These are phyloP conservation scores for Haplosporangium sp. DNA, from an alignment of 371 early-diverging fungal genomes.

Conservation along the genomic window DNA sequence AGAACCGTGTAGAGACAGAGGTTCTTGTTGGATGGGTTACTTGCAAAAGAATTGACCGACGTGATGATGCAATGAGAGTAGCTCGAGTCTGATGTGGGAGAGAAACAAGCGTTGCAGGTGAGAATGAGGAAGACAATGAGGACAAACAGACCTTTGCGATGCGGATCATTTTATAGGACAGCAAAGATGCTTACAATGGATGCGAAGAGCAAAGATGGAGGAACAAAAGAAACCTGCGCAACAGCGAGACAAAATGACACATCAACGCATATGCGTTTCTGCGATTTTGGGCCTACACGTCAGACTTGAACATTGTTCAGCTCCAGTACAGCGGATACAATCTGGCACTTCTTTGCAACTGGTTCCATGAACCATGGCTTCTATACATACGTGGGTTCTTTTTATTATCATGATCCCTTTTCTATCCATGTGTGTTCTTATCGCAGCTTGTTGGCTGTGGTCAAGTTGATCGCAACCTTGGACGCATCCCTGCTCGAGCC, in stretches of 20 bases:
- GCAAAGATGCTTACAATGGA: neutral
- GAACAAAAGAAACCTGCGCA: neutral
- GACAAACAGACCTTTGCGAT: neutral
- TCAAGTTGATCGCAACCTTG: constrained; percentile 11
- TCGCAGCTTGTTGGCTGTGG: constrained; percentile 18
- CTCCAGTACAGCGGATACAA: too few relatives aligned
- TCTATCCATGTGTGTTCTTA: neutral
- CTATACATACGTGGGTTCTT: neutral
- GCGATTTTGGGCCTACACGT: neutral
- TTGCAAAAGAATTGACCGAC: too few relatives aligned
- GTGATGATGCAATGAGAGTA: neutral
- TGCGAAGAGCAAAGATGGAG: neutral
- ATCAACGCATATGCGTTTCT: neutral
- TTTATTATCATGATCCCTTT: neutral
- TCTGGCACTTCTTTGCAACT: too few relatives aligned
- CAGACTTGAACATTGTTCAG: neutral
- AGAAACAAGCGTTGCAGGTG: neutral
- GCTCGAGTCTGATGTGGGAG: neutral
- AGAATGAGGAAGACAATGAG: neutral
- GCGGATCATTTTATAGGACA: constrained; percentile 12
- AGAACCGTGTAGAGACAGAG: neutral
- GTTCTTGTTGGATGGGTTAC: too few relatives aligned
- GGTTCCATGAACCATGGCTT: neutral
- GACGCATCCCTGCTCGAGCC: neutral
- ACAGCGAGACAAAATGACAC: neutral